phyloP scores from a whole-genome alignment of 495 filamentous ascomycete species.

The Penicillium goetzii region DNA sequence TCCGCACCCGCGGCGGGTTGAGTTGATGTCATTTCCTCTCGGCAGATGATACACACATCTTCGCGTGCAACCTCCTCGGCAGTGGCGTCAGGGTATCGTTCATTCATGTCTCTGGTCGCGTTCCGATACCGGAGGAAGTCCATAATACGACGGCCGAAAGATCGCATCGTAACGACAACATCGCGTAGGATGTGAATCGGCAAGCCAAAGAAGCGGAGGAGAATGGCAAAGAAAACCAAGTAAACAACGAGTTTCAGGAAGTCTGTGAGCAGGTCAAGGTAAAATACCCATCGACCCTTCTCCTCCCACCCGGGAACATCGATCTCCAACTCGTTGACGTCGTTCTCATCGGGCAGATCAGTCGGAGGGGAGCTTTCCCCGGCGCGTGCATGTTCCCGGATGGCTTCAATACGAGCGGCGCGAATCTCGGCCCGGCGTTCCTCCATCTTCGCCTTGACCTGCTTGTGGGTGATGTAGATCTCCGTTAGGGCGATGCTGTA shows the following conservation, averaged over 20 bases:
- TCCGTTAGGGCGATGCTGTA: constrained; percentile 83
- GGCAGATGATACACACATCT: constrained; percentile 95
- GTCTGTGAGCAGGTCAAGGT: constrained; percentile 85
- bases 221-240: constrained; percentile 86
- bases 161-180: constrained; percentile 88
- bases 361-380: constrained; percentile 34
- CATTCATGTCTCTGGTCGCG: constrained; percentile 89
- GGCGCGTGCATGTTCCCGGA: constrained; percentile 43
- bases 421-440: constrained; percentile 69
- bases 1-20: constrained; percentile 38
- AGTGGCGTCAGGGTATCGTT: constrained; percentile 88
- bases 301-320: constrained; percentile 97
- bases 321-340: constrained; percentile 89
- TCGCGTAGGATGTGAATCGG: constrained; percentile 97
- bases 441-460: constrained; percentile 65
- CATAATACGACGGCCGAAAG: constrained; percentile 82
- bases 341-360: constrained; percentile 65
- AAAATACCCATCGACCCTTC: constrained; percentile 91
- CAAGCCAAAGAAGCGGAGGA: constrained; percentile 90
- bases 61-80: constrained; percentile 81
- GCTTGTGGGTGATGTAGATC: constrained; percentile 70
- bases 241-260: constrained; percentile 90
- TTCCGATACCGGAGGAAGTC: constrained; percentile 88
- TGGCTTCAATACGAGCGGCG: constrained; percentile 60
- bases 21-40: constrained; percentile 91